phyloP scores from a whole-genome alignment of 495 filamentous ascomycete genomes.

The Penicillium turbatum region DNA sequence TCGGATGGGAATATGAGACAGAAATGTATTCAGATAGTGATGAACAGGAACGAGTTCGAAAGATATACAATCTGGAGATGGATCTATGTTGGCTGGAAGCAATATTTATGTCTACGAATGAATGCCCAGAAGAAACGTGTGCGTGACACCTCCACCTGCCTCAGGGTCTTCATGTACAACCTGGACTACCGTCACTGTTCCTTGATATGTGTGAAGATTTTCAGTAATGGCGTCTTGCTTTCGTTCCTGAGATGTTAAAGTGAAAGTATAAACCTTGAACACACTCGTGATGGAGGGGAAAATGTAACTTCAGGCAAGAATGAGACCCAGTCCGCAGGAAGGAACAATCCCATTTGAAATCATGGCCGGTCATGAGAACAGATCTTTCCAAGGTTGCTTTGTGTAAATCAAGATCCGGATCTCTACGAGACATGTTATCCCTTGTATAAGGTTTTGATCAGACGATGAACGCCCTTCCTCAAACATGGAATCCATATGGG shows the following conservation, averaged over 20 bases:
- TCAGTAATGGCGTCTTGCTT: background rate
- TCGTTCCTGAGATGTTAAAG: background rate
- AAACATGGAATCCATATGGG: too few species aligned
- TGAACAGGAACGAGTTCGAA: too few species aligned
- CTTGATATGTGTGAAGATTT: background rate
- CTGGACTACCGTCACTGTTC: constrained; percentile 14
- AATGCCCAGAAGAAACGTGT: background rate
- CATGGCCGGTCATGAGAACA: background rate
- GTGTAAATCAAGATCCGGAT: too few species aligned
- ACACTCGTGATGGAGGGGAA: background rate
- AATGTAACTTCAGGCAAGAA: constrained; percentile 2
- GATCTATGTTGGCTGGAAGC: background rate
- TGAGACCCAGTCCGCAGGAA: background rate
- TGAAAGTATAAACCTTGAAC: too few species aligned
- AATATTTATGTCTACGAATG: background rate
- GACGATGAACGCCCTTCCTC: too few species aligned
- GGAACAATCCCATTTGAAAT: background rate
- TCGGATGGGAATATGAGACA: too few species aligned
- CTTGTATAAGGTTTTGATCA: too few species aligned
- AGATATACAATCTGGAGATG: background rate
- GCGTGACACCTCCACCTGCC: constrained; percentile 23
- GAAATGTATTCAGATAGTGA: too few species aligned
- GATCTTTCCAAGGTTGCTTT: too few species aligned
- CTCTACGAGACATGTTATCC: too few species aligned
- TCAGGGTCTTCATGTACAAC: constrained; percentile 16